Conservation (phyloP, 1,284 basidiomycete species). For the Papiliotrema flavescens region DNA sequence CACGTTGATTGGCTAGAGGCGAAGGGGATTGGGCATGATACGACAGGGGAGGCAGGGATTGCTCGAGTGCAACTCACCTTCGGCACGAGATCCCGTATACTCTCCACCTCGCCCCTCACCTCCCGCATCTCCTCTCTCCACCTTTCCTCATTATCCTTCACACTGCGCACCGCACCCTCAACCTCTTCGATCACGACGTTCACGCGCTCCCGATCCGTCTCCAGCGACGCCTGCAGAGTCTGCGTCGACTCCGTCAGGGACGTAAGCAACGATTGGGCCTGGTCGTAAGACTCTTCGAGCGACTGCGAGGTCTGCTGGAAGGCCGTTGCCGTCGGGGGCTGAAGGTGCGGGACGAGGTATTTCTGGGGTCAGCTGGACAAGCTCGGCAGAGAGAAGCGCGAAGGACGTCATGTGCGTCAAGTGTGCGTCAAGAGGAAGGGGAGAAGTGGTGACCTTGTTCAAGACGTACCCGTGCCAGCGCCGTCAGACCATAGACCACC, state of each 20-base stretch:
- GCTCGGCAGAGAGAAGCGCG: too few species aligned
- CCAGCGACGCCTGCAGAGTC: slow-evolving; percentile 79
- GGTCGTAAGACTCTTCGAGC: slow-evolving; percentile 87
- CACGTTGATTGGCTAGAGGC: too few species aligned
- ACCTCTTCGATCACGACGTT: slow-evolving; percentile 76
- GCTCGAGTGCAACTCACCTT: slow-evolving; percentile 60
- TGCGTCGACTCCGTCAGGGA: slow-evolving; percentile 53
- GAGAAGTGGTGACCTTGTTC: not conserved
- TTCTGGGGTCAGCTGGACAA: slow-evolving; percentile 56
- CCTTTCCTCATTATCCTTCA: slow-evolving; percentile 72
- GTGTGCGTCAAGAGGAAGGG: not conserved
- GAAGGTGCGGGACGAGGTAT: slow-evolving; percentile 86
- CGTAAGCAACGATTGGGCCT: slow-evolving; percentile 71
- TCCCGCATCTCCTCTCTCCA: slow-evolving; percentile 88
- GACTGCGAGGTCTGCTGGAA: slow-evolving; percentile 86
- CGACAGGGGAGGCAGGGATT: too few species aligned
- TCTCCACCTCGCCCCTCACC: slow-evolving; percentile 85
- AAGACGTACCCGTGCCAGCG: slow-evolving; percentile 69
- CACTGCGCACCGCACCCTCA: slow-evolving; percentile 68
- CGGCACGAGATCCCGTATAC: slow-evolving; percentile 84
- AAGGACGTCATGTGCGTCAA: not conserved
- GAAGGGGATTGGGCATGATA: too few species aligned
- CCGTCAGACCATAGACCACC: slow-evolving; percentile 79
- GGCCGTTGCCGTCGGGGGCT: slow-evolving; percentile 80
- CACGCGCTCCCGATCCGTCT: slow-evolving; percentile 75